Conservation (phyloP, 805 yeast species). For the Candida awuae region DNA sequence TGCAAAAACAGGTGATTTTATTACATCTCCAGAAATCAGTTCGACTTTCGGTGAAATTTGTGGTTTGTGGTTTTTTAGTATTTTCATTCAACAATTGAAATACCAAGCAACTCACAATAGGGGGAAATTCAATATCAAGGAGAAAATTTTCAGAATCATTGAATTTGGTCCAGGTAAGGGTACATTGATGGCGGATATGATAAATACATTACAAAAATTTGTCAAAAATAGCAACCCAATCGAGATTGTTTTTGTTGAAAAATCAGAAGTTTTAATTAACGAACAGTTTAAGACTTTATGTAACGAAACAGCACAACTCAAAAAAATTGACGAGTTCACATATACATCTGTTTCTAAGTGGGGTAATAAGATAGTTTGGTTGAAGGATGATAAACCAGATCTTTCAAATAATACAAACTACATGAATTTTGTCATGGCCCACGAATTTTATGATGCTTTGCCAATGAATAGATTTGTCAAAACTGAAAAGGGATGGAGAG, state of each 20-base stretch:
- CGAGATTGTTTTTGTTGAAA: conserved; percentile 57
- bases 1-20: conserved; percentile 53
- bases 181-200: conserved; percentile 61
- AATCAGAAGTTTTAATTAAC: conserved; percentile 53
- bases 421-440: conserved; percentile 65
- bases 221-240: conserved; percentile 28
- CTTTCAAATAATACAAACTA: conserved; percentile 22
- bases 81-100: conserved; percentile 49
- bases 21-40: conserved; percentile 81
- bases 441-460: conserved; percentile 81
- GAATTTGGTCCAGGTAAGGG: conserved; percentile 89
- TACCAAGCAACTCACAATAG: conserved; percentile 29
- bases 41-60: conserved; percentile 82
- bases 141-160: conserved; percentile 40
- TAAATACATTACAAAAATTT: conserved; percentile 40
- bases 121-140: conserved; percentile 18
- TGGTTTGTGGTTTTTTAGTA: conserved; percentile 60
- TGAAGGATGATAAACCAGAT: conserved; percentile 44
- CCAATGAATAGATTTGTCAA: conserved; percentile 65
- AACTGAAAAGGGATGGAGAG: conserved; percentile 71
- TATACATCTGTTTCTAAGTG: conserved; percentile 37
- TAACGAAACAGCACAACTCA: conserved; percentile 16
- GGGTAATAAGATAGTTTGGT: conserved; percentile 51
- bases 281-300: conserved; percentile 50
- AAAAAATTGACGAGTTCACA: conserved; percentile 28